Percentiles rank a stretch among this genome's conserved stretches.
These are phyloP conservation scores for Debaryomycetaceae sp. DNA, from an alignment of 1,139 yeast genomes.

Conservation along the genomic window DNA sequence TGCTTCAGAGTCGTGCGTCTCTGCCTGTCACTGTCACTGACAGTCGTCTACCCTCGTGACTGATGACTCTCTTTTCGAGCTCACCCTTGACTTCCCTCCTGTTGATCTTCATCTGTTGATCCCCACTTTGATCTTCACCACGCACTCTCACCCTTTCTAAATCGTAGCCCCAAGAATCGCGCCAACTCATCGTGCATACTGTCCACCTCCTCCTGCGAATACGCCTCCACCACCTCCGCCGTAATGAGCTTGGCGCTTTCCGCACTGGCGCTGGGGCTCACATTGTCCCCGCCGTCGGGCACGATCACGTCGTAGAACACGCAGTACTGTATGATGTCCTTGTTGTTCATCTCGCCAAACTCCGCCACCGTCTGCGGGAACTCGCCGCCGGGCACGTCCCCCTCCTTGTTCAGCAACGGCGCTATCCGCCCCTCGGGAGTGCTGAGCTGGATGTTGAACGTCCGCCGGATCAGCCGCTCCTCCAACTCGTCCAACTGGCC, in stretches of 20 bases:
- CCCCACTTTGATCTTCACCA: slow-evolving; percentile 39
- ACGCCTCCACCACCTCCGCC: slow-evolving; percentile 4
- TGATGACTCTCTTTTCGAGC: too few species aligned
- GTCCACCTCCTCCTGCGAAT: slow-evolving; percentile 23
- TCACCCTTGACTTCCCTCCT: too few species aligned
- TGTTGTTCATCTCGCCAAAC: slow-evolving; percentile 35
- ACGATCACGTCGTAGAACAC: slow-evolving; percentile 62
- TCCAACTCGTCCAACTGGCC: slow-evolving; percentile 70
- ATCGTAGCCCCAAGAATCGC: slow-evolving; percentile 52
- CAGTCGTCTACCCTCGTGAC: too few species aligned
- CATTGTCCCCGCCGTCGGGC: slow-evolving; percentile 25
- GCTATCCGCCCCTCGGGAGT: slow-evolving; percentile 3
- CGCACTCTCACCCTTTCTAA: slow-evolving; percentile 39
- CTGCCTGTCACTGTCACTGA: too few species aligned
- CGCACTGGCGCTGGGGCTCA: background rate
- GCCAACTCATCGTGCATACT: slow-evolving; percentile 55
- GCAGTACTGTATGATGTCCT: slow-evolving; percentile 41
- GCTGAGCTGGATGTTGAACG: slow-evolving; percentile 30
- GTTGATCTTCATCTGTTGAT: too few species aligned
- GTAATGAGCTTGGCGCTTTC: slow-evolving; percentile 1
- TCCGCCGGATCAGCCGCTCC: slow-evolving; percentile 52
- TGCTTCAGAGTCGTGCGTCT: too few species aligned
- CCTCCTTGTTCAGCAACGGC: slow-evolving; percentile 27
- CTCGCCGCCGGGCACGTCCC: slow-evolving; percentile 47
- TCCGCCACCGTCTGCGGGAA: slow-evolving; percentile 56